Evolutionary conservation across 2,329 filamentous ascomycete species (phyloP), one percentile per base, ranked within the genome.

Genomic region (Penicillium digitatum): DNA sequence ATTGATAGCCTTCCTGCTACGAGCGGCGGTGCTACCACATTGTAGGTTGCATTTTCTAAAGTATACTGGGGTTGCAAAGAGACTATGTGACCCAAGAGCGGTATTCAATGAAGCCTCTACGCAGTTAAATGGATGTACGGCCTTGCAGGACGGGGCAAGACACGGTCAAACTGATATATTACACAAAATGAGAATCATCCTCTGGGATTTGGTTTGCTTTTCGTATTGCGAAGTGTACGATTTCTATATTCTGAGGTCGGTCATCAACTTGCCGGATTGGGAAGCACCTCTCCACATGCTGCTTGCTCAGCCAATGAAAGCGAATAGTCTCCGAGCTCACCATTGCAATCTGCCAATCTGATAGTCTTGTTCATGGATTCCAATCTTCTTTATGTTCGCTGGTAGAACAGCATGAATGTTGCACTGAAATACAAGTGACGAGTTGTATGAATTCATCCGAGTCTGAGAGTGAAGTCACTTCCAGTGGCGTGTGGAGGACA

Each of bases 81-180:
- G 22, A 9, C 52, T 69, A 11, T 39, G 69, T 11, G 59, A 64
- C 5, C 44, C 54, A 11, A 60, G 56, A 8, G 64, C 65, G 29
- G 56, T 65, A 32, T 37, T 66, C 32, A 62, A 69, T 51, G 64
- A 61, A 40, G 27, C 44, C 0, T 34, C 54, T 5, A 61, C 64
- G 24, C 24, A 20, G 12, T 9, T 39, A 0, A 51, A 65, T 3
- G 68, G 68, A 27, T 48, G 62, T 24, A 67, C 68, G 2, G 66
- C 69, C 5, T 48, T 70, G 5, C 59, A 66, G 48, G 68, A 61
- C 9, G 66, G 68, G 5, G 65, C 68, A 34, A 65, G 69, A 45
- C 40, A 63, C 14, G 68, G 67, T 24, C 62, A 64, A 10, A 60
- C 71, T 18, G 68, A 70, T 40, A 64, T 66, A 59, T 37, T 69